Evolutionary conservation across 2,329 filamentous ascomycete species (phyloP), one percentile per base, ranked within the genome.

Genomic region (Plenodomus lindquistii): DNA sequence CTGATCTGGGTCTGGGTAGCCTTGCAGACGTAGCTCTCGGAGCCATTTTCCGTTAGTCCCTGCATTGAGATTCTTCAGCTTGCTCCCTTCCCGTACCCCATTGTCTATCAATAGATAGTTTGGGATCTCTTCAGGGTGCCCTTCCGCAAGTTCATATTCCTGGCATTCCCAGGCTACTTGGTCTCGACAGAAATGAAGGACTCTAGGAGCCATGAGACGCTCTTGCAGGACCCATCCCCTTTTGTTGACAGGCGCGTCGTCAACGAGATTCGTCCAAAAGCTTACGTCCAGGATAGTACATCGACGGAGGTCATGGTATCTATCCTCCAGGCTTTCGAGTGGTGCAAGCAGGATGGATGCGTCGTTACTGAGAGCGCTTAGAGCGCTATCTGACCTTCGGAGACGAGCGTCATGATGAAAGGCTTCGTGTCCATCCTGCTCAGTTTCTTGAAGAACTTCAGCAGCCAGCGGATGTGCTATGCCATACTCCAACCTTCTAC

Each of bases 201-300:
- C 52, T 8, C 63, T 44, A 1, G 57, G 57, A 7, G 57, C 42
- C 35, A 66, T 22, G 2, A 66, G 38, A 2, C 62, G 43, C 29
- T 66, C 63, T 37, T 66, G 63, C 0, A 63, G 38, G 0, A 62
- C 58, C 63, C 63, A 66, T 2, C 46, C 62, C 15, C 62, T 29
- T 17, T 11, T 29, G 37, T 64, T 62, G 7, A 66, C 44, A 1
- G 57, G 48, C 2, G 48, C 53, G 0, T 46, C 13, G 2, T 62
- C 52, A 3, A 65, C 51, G 1, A 48, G 38, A 1, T 56, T 37
- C 0, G 43, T 15, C 59, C 59, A 62, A 9, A 47, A 35, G 4
- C 51, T 48, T 2, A 37, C 36, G 15, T 59, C 49, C 4, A 57
- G 43, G 11, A 61, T 6, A 0, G 39, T 41, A 29, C 56, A 61